Conservation (phyloP, 1,284 basidiomycete species). For the Rhodofomes roseus region DNA sequence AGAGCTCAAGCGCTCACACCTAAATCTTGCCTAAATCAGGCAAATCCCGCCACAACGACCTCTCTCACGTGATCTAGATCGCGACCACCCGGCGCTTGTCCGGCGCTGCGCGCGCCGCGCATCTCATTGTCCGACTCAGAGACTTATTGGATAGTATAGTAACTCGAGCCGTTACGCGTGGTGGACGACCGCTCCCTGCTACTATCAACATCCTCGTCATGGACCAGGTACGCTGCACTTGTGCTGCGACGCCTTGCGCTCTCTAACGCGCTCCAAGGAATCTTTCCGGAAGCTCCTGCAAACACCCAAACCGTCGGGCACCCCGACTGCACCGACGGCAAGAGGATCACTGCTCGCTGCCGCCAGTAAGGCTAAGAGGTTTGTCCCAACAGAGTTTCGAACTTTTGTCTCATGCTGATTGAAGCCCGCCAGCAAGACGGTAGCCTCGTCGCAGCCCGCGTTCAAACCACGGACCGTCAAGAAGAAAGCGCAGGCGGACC, state of each 20-base stretch:
- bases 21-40: no score
- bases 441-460: conserved; percentile 33
- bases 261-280: background rate
- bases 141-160: no score
- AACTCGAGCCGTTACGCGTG: no score
- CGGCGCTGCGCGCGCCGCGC: no score
- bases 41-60: background rate
- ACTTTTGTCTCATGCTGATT: background rate
- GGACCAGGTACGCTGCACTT: conserved; percentile 15
- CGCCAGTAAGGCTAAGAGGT: background rate
- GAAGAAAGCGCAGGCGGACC: conserved; percentile 40
- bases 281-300: background rate
- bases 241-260: background rate
- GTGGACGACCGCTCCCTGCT: no score
- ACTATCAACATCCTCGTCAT: conserved; percentile 5
- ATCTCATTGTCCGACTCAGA: no score
- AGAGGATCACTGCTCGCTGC: background rate
- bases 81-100: no score
- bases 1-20: no score
- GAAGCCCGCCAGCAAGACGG: conserved; percentile 18
- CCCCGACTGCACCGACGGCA: background rate
- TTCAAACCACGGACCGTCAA: conserved; percentile 80
- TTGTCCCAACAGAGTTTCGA: background rate
- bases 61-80: no score
- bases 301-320: background rate